A percentile compares a stretch with the other conserved stretches of the same genome.
phyloP scores from a whole-genome alignment of 768 basidiomycete species.

The Hypholoma sublateritium region DNA sequence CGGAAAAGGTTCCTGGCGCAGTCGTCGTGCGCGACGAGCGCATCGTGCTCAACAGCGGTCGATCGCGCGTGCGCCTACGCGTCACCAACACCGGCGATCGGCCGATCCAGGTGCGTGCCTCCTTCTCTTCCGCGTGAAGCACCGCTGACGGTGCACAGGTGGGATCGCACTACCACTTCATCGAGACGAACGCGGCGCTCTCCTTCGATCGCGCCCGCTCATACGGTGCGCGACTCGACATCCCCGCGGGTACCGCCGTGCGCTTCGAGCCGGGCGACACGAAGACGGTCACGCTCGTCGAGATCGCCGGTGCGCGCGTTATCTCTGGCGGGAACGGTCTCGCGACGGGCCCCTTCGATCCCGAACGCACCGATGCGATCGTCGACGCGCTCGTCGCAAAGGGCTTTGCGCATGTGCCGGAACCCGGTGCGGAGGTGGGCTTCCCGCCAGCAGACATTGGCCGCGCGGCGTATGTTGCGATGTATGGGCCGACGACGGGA shows the following conservation, averaged over 20 bases:
- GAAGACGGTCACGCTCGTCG: conserved; percentile 81
- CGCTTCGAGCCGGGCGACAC: conserved; percentile 93
- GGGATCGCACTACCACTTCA: conserved; percentile 94
- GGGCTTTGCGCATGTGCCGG: conserved; percentile 70
- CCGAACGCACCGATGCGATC: conserved; percentile 43
- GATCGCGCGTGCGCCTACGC: conserved; percentile 64
- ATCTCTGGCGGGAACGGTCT: conserved; percentile 82
- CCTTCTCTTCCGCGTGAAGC: conserved; percentile 9
- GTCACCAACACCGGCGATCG: conserved; percentile 93
- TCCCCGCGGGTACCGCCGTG: conserved; percentile 92
- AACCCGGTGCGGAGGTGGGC: conserved; percentile 54
- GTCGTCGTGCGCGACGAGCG: conserved; percentile 57
- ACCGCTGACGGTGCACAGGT: conserved; percentile 44
- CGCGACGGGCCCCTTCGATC: conserved; percentile 55
- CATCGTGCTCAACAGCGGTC: conserved; percentile 75
- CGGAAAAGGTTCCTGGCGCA: conserved; percentile 69
- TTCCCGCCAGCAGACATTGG: conserved; percentile 52
- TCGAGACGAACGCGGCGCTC: conserved; percentile 82
- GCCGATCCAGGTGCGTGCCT: conserved; percentile 73
- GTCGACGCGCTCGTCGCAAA: conserved; percentile 48
- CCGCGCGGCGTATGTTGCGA: conserved; percentile 79
- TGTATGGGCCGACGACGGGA: conserved; percentile 95
- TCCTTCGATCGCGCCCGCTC: conserved; percentile 81
- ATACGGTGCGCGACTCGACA: conserved; percentile 87
- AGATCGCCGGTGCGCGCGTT: conserved; percentile 68